Evolutionary conservation across 1,284 basidiomycete species (phyloP).

Genomic region (Termitomyces sp.): DNA sequence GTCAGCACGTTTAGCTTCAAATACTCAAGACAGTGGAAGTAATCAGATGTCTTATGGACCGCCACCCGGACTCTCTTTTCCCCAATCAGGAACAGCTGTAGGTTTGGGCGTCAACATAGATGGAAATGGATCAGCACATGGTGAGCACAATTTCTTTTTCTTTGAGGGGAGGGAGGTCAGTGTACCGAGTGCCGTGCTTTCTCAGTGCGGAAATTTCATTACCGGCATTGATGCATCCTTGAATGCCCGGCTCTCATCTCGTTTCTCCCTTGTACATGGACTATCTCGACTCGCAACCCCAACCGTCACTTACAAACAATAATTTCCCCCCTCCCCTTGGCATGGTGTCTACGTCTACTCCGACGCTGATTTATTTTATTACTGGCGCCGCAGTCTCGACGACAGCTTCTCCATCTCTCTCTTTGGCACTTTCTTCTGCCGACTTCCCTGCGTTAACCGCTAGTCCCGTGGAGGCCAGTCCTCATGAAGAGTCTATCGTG

Average conservation of each 20-base stretch:
- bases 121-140: constrained; percentile 42
- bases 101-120: constrained; percentile 21
- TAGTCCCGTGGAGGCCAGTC: constrained; percentile 22
- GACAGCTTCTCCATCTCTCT: constrained; percentile 44
- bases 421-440: constrained; percentile 54
- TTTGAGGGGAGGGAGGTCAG: constrained; percentile 70
- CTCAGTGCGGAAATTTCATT: constrained; percentile 72
- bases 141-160: constrained; percentile 57
- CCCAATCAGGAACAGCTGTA: constrained; percentile 19
- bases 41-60: constrained; percentile 45
- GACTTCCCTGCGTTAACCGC: constrained; percentile 66
- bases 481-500: constrained; percentile 12
- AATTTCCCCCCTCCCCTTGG: constrained; percentile 35
- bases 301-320: constrained; percentile 22
- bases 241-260: constrained; percentile 28
- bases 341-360: constrained; percentile 37
- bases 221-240: constrained; percentile 53
- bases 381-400: constrained; percentile 37
- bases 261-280: constrained; percentile 21
- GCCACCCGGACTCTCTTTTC: constrained; percentile 54
- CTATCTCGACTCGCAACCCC: constrained; percentile 26
- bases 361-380: constrained; percentile 49
- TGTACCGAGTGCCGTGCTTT: constrained; percentile 80
- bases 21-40: constrained; percentile 24
- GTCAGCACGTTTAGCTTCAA: constrained; percentile 61